Evolutionary conservation across 2,329 filamentous ascomycete species (phyloP), one percentile per base, ranked within the genome.

Genomic region (Fusarium sublunatum): DNA sequence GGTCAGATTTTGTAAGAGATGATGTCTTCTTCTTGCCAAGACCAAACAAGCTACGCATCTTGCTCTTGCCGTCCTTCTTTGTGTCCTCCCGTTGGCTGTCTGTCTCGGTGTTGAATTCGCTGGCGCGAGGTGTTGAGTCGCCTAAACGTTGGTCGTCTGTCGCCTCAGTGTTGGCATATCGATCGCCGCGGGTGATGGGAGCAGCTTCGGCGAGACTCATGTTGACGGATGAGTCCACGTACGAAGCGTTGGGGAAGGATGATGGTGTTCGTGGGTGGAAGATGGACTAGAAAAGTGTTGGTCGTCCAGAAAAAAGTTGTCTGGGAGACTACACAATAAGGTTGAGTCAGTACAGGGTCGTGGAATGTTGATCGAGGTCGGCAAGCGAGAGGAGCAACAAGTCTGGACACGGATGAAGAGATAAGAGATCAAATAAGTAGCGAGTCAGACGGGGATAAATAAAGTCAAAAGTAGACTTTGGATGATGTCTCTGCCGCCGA

Each of bases 21-120:
- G 66, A 51, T 13, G 57, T 77, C 76, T 85, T 87, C 77, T 88
- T 88, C 78, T 86, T 88, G 48, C 85, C 85, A 63, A 88, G 82
- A 6, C 83, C 81, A 72, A 88, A 88, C 38, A 88, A 76, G 61
- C 82, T 80, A 63, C 84, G 79, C 76, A 84, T 87, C 73, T 84
- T 83, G 45, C 81, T 83, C 48, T 69, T 67, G n/a, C 59, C 57
- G 15, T 72, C 68, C 45, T 64, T 70, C 38, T 67, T 68, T 12
- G 55, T 25, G 24, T 65, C 68, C 22, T 51, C 65, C 3, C 44
- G 42, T 8, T 58, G 58, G 29, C 40, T 46, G 12, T 53, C 60
- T 22, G 50, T 36, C 11, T 70, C 57, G 39, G 36, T 88, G 53
- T 84, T 85, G 58, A 89, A 83, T 5, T 72, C 69, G 44, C 61